A percentile compares a stretch with the other conserved stretches of the same genome.
phyloP scores from a whole-genome alignment of 2,329 filamentous ascomycete species.

The Pezicula neosporulosa region DNA sequence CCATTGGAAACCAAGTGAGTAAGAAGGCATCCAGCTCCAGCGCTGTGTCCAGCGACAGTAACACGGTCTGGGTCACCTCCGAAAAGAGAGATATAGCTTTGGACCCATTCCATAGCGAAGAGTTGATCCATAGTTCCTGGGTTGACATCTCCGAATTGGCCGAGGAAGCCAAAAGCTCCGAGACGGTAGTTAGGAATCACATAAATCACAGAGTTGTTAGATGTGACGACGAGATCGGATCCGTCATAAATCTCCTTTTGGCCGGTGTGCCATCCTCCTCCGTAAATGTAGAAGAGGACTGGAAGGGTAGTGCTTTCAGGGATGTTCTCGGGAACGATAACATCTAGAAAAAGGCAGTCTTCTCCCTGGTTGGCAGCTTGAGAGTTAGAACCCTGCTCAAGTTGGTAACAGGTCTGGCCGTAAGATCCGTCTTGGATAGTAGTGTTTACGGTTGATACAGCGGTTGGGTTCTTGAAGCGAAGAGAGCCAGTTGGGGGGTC shows the following conservation, averaged over 20 bases:
- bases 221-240: neutral
- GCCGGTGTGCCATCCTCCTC: neutral
- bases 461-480: conserved; percentile 1
- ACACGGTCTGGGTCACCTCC: conserved; percentile 45
- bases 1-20: conserved; percentile 49
- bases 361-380: conserved; percentile 22
- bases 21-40: conserved; percentile 47
- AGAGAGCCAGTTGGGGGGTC: neutral
- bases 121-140: conserved; percentile 48
- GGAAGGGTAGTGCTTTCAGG: conserved; percentile 10
- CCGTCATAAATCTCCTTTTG: conserved; percentile 1
- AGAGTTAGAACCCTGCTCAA: neutral
- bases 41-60: conserved; percentile 45
- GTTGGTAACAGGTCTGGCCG: neutral
- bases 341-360: conserved; percentile 43
- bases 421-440: neutral
- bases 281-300: conserved; percentile 1
- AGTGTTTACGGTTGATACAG: neutral
- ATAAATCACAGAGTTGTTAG: conserved; percentile 10
- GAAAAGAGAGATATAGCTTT: conserved; percentile 47
- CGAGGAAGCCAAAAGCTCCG: conserved; percentile 7
- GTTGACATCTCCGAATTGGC: conserved; percentile 36
- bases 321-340: conserved; percentile 36
- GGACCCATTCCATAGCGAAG: conserved; percentile 52
- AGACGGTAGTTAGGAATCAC: conserved; percentile 27